A percentile compares a stretch with the other conserved stretches of the same genome.
Conservation (phyloP, 176 grass and related monocot genomes). For the Carex myosuroides region DNA sequence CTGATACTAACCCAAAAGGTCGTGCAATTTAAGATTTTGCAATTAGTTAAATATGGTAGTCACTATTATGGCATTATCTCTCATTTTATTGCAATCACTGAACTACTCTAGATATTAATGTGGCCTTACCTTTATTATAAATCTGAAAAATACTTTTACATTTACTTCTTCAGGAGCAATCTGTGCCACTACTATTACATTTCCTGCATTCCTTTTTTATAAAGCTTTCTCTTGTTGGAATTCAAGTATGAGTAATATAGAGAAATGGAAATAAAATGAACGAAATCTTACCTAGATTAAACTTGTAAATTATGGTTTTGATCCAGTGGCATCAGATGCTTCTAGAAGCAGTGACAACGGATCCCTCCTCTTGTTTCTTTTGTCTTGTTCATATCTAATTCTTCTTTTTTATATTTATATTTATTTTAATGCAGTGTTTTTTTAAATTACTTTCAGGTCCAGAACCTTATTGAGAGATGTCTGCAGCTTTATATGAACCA, state of each 20-base stretch:
- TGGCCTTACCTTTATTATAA: background rate
- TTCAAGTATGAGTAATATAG: background rate
- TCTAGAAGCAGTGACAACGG: too few relatives aligned
- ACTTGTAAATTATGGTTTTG: background rate
- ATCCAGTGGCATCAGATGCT: background rate
- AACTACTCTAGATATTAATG: background rate
- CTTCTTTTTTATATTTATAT: background rate
- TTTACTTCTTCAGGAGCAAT: background rate
- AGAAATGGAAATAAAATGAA: background rate
- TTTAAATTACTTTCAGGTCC: conserved; percentile 60
- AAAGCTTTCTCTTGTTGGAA: background rate
- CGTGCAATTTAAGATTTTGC: background rate
- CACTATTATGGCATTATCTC: background rate
- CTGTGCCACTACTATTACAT: background rate
- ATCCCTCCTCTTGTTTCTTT: too few relatives aligned
- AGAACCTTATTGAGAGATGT: conserved; percentile 94
- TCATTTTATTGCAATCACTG: background rate
- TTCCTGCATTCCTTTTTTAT: too few relatives aligned
- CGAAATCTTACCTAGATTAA: background rate
- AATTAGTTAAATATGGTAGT: background rate
- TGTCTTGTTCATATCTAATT: background rate
- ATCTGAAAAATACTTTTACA: background rate
- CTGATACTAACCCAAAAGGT: background rate
- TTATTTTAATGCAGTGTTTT: background rate
- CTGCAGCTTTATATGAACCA: conserved; percentile 99